Evolutionary conservation across 148 eudicot species (phyloP).

Genomic region (Arctostaphylos glauca): DNA sequence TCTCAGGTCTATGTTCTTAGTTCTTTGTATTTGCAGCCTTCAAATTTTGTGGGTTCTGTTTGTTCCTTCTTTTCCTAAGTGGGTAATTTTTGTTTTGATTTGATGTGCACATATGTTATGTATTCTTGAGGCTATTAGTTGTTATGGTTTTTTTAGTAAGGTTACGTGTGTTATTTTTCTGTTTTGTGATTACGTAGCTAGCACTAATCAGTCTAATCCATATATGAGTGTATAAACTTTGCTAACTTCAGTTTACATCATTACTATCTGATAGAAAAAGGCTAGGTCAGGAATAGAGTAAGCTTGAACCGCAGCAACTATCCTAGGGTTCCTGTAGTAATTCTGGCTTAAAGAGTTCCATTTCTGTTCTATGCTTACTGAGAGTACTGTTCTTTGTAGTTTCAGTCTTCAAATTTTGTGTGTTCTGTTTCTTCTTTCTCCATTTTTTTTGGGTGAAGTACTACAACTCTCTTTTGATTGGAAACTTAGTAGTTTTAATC

Average conservation of each 20-base stretch:
- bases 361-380: not conserved
- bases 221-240: not conserved
- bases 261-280: too few species aligned
- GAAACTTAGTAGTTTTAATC: not conserved
- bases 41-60: not conserved
- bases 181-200: not conserved
- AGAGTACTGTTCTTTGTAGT: not conserved
- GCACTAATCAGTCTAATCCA: not conserved
- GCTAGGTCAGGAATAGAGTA: not conserved
- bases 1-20: not conserved
- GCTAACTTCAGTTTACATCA: not conserved
- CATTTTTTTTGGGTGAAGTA: not conserved
- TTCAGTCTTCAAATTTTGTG: not conserved
- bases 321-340: not conserved
- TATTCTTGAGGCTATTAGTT: not conserved
- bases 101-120: not conserved
- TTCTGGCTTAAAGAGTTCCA: not conserved
- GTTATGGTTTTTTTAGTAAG: not conserved
- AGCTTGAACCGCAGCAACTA: not conserved
- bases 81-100: not conserved
- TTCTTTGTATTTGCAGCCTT: not conserved
- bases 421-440: not conserved
- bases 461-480: not conserved
- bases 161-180: not conserved
- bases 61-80: not conserved